phyloP scores from a whole-genome alignment of 306 rosid genomes.

The Styphnolobium japonicum region DNA sequence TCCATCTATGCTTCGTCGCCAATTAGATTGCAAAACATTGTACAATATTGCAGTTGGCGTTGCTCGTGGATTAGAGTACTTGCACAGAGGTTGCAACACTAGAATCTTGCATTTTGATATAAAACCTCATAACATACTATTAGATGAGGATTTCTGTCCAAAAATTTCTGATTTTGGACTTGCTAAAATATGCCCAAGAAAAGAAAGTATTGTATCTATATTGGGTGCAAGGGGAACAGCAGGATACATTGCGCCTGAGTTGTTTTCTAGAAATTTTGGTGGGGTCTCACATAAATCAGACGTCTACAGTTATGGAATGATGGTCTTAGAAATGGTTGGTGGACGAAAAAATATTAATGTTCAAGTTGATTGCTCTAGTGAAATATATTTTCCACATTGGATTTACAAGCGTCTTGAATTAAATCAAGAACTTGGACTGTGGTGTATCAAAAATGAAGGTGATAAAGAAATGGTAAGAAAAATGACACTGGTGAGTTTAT shows the following conservation, averaged over 20 bases:
- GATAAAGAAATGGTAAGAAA: constrained; percentile 1
- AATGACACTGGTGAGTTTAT: constrained; percentile 1
- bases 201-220: background rate
- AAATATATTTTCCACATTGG: constrained; percentile 23
- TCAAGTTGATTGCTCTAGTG: background rate
- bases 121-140: constrained; percentile 27
- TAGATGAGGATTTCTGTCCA: background rate
- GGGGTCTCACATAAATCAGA: constrained; percentile 16
- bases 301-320: constrained; percentile 31
- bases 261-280: constrained; percentile 5
- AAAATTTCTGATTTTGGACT: constrained; percentile 31
- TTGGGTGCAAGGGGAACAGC: constrained; percentile 15
- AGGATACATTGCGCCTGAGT: constrained; percentile 22
- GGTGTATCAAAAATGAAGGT: background rate
- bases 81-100: constrained; percentile 24
- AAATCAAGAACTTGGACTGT: constrained; percentile 2
- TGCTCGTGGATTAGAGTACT: constrained; percentile 28
- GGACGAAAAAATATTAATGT: background rate
- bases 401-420: constrained; percentile 11
- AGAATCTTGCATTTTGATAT: constrained; percentile 31
- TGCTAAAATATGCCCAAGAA: constrained; percentile 16
- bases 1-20: no score
- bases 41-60: constrained; percentile 13
- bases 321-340: constrained; percentile 11
- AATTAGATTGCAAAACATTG: constrained; percentile 4